phyloP scores from a whole-genome alignment of 257 asterid species.

The Solanum chiquidenum region DNA sequence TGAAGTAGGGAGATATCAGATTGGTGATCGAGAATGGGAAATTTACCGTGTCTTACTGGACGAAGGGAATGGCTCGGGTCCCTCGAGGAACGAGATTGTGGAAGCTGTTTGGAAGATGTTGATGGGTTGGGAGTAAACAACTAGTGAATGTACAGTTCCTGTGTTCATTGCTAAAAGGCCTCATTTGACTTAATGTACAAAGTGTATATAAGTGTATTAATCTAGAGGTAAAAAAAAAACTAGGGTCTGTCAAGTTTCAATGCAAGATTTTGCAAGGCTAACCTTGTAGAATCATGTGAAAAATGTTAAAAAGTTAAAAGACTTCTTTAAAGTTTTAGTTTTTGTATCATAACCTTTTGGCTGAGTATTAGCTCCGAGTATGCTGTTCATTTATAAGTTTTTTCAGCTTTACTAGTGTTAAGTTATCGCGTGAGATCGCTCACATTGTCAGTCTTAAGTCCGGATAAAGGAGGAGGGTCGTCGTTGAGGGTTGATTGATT shows the following conservation, averaged over 20 bases:
- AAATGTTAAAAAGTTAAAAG: not conserved
- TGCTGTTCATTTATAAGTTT: not conserved
- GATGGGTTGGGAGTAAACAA: conserved; percentile 58
- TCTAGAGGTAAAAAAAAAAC: not conserved
- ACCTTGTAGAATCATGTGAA: conserved; percentile 3
- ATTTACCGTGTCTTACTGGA: conserved; percentile 69
- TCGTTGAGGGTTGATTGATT: not conserved
- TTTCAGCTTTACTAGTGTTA: not conserved
- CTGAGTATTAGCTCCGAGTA: not conserved
- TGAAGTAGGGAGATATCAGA: conserved; percentile 53
- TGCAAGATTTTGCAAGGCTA: conserved; percentile 2
- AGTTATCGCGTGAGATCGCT: not conserved
- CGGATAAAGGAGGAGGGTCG: not conserved
- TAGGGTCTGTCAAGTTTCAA: not conserved
- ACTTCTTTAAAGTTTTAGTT: not conserved
- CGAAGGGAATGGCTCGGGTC: conserved; percentile 52
- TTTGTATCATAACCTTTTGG: not conserved
- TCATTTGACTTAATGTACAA: conserved; percentile 1
- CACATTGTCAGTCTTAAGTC: not conserved
- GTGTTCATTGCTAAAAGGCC: not conserved
- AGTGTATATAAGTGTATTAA: not conserved
- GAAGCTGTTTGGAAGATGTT: conserved; percentile 82
- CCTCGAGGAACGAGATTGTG: conserved; percentile 42
- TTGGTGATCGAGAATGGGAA: conserved; percentile 87
- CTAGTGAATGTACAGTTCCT: not conserved